Conservation (phyloP, 1,284 basidiomycete genomes). For the Violaceomyces palustris region DNA sequence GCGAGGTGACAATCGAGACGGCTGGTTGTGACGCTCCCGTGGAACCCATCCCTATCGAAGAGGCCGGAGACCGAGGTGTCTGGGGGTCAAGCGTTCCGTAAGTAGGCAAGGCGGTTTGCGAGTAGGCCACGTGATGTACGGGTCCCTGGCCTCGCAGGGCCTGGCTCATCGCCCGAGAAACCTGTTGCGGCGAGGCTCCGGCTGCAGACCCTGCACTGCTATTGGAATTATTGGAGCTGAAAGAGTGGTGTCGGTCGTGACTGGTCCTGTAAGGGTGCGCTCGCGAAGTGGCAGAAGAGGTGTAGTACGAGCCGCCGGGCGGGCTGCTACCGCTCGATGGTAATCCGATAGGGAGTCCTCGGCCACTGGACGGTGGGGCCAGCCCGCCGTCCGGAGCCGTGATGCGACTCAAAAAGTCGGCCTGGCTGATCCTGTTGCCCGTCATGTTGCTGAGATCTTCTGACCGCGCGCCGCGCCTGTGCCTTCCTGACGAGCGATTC, state of each 20-base stretch:
- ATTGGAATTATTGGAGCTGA: conserved; percentile 26
- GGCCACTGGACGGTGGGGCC: conserved; percentile 29
- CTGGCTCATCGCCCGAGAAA: too few species aligned
- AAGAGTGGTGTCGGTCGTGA: conserved; percentile 33
- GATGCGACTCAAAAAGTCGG: conserved; percentile 34
- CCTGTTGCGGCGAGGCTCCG: neutral
- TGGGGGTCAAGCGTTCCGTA: too few species aligned
- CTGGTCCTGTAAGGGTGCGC: conserved; percentile 26
- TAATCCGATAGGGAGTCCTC: conserved; percentile 11
- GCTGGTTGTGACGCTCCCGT: too few species aligned
- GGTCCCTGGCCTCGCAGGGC: too few species aligned
- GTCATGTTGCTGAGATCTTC: conserved; percentile 37
- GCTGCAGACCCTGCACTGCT: conserved; percentile 18
- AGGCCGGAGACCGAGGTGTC: too few species aligned
- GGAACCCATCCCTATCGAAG: too few species aligned
- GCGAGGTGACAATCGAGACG: conserved; percentile 82
- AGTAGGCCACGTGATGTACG: too few species aligned
- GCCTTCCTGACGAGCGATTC: conserved; percentile 12
- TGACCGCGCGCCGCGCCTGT: conserved; percentile 29
- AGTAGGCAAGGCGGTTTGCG: too few species aligned
- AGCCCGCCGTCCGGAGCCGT: conserved; percentile 40
- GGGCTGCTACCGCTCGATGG: neutral
- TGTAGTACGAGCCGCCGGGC: conserved; percentile 9
- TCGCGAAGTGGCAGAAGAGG: conserved; percentile 9
- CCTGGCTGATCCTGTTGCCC: conserved; percentile 18